Percentiles rank a stretch among this genome's conserved stretches.
Evolutionary conservation across 805 yeast species (phyloP).

Genomic region (Zygotorulaspora florentina): DNA sequence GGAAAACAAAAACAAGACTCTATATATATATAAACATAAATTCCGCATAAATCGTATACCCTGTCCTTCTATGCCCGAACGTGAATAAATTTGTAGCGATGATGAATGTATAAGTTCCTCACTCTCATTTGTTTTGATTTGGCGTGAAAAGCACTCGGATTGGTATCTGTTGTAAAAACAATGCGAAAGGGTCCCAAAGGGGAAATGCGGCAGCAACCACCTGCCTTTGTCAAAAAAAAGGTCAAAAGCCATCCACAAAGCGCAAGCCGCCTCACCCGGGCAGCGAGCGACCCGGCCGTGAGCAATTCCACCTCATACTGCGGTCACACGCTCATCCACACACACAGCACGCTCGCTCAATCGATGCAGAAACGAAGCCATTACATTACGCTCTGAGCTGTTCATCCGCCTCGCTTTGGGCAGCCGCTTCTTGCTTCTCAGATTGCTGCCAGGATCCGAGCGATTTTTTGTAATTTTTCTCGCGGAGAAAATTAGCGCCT

Average conservation of each 20-base stretch:
- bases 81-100: not conserved
- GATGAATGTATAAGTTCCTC: not conserved
- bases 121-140: not conserved
- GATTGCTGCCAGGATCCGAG: slow-evolving; percentile 2
- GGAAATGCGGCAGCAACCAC: not conserved
- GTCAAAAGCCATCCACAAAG: not conserved
- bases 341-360: too few species aligned
- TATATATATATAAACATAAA: too few species aligned
- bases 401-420: not conserved
- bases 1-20: too few species aligned
- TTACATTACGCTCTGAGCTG: not conserved
- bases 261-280: slow-evolving; percentile 1
- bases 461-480: not conserved
- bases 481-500: not conserved
- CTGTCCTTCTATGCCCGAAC: not conserved
- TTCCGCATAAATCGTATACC: too few species aligned
- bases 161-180: not conserved
- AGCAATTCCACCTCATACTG: not conserved
- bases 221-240: not conserved
- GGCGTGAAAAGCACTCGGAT: slow-evolving; percentile 2
- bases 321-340: too few species aligned
- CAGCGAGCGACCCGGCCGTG: not conserved
- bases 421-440: slow-evolving; percentile 3
- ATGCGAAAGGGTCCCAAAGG: slow-evolving; percentile 1
- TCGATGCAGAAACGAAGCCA: not conserved